Evolutionary conservation across 2,329 filamentous ascomycete species (phyloP).

Genomic region (Fusarium sp.): DNA sequence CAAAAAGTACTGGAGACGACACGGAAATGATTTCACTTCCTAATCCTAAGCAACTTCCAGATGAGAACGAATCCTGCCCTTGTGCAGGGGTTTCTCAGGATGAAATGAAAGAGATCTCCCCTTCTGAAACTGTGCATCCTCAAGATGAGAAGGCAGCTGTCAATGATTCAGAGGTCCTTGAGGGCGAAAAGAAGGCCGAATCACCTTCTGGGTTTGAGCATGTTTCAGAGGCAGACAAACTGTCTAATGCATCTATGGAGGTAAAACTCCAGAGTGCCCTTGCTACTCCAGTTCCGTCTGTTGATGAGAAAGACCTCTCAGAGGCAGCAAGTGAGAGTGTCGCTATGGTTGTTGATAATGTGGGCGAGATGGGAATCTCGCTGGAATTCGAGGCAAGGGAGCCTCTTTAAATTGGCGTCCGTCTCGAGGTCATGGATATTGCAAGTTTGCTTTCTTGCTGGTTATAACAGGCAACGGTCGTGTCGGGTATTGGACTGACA

Average conservation of each 20-base stretch:
- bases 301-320: background rate
- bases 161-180: background rate
- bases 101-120: background rate
- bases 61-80: background rate
- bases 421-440: background rate
- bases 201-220: background rate
- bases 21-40: background rate
- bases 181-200: background rate
- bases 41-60: background rate
- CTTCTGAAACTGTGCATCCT: background rate
- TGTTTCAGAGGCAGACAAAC: background rate
- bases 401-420: background rate
- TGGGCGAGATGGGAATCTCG: background rate
- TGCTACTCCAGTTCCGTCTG: background rate
- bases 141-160: background rate
- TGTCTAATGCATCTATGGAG: background rate
- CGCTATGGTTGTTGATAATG: background rate
- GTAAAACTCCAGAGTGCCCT: background rate
- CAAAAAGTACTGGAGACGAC: background rate
- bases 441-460: background rate
- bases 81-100: background rate
- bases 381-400: slow-evolving; percentile 10
- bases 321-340: background rate
- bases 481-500: background rate
- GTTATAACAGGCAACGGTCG: background rate